Evolutionary conservation across 129 eudicot genomes (phyloP).

Genomic region (Artemisia tridentata): DNA sequence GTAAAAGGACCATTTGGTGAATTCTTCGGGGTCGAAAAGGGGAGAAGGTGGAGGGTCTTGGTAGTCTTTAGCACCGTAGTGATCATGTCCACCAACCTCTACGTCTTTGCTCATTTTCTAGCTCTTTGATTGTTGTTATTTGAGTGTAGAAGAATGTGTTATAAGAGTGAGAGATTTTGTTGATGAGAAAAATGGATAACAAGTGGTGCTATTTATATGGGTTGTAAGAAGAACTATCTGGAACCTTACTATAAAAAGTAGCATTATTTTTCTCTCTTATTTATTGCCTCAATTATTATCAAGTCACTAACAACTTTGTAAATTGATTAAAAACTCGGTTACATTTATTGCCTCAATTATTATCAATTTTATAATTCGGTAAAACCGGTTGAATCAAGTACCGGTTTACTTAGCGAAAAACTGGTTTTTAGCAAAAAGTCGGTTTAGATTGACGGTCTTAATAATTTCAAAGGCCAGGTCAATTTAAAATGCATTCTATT

Average conservation of each 20-base stretch:
- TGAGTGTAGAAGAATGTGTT: too few species aligned
- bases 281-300: not conserved
- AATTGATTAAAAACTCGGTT: too few species aligned
- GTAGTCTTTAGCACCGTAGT: constrained; percentile 48
- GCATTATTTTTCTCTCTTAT: not conserved
- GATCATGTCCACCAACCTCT: constrained; percentile 41
- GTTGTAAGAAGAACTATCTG: constrained; percentile 2
- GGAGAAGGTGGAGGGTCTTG: constrained; percentile 64
- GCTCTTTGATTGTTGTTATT: too few species aligned
- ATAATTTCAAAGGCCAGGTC: too few species aligned
- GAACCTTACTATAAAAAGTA: not conserved
- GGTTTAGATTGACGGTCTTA: too few species aligned
- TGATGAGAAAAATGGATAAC: constrained; percentile 2
- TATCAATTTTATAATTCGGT: too few species aligned
- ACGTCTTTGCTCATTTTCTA: constrained; percentile 44
- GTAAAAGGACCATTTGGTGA: constrained; percentile 60
- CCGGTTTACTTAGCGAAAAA: too few species aligned
- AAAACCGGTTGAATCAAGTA: too few species aligned
- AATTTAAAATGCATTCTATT: too few species aligned
- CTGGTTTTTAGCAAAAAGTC: too few species aligned
- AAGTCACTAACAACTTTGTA: too few species aligned
- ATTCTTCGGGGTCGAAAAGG: constrained; percentile 47
- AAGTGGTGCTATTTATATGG: constrained; percentile 39
- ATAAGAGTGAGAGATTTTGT: not conserved
- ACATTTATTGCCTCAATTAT: too few species aligned